Base-by-base conservation (phyloP, 345 rosid species). In the Rhizophora apiculata region DNA sequence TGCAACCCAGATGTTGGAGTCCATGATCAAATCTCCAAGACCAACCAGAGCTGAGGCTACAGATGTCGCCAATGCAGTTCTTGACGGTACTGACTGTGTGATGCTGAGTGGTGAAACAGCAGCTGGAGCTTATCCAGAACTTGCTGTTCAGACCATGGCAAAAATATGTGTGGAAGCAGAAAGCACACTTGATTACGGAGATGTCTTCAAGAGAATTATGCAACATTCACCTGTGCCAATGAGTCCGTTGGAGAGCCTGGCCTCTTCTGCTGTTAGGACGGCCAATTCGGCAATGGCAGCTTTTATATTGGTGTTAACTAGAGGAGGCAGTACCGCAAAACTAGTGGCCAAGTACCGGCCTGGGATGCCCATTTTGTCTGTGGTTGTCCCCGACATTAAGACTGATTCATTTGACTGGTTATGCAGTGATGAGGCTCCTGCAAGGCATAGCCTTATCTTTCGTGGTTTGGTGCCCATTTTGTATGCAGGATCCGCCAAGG, bases 21-120 rank as follows among this genome's bases (percentile, higher is more conserved):
- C 98, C 58, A 94, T 94, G 98, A 94, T 94, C 78, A 94, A 94
- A 75, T 89, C 97, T 65, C 96, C 98, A 18, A 87, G 97, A 1
- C 98, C 98, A 54, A 94, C 98, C 20, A 86, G 98, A 81, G 98
- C 98, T 0, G 98, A 94, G 82, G 98, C 98, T 53, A 94, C 98
- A 0, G 98, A 94, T 67, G 98, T 94, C n/a, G 98, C 98, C 65
- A 94, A 94, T 39, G 98, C 97, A 67, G 98, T 91, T 74, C 94
- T 93, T 9, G 97, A 93, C 1, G 96, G 98, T 53, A 82, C 94
- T 0, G 98, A 94, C 78, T 94, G 98, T 58, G 97, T 93, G 63
- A 93, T 93, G 98, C 85, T 93, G 27, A 93, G 98, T 49, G 98
- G 98, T 20, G 98, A 93, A 70, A 94, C 98, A 0, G 98, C 98